Evolutionary conservation across 257 asterid genomes (phyloP).

Genomic region (Galeopsis tetrahit): DNA sequence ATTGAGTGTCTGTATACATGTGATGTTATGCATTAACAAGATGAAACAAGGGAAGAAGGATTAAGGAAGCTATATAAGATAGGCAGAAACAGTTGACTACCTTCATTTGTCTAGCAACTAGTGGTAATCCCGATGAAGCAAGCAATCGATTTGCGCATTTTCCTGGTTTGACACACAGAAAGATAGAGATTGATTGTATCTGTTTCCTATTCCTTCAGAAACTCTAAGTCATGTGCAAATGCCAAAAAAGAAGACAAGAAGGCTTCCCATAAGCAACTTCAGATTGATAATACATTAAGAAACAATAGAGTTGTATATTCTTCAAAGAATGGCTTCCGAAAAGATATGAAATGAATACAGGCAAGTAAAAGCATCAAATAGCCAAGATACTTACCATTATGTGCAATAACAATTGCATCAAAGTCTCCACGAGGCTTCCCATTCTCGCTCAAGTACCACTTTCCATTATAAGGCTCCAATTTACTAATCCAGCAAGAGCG

Average conservation of each 20-base stretch:
- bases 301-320: background rate
- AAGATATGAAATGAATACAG: background rate
- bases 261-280: background rate
- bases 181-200: constrained; percentile 4
- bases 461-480: constrained; percentile 82
- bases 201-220: background rate
- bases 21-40: constrained; percentile 29
- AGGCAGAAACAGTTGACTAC: constrained; percentile 42
- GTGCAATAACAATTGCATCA: constrained; percentile 92
- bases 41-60: constrained; percentile 19
- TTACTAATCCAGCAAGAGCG: constrained; percentile 93
- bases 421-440: constrained; percentile 84
- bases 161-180: constrained; percentile 56
- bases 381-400: constrained; percentile 65
- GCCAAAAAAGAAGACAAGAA: constrained; percentile 15
- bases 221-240: constrained; percentile 1
- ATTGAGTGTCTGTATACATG: constrained; percentile 64
- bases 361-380: constrained; percentile 24
- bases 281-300: constrained; percentile 14
- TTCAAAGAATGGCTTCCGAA: constrained; percentile 13
- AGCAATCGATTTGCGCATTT: constrained; percentile 96
- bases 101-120: constrained; percentile 96
- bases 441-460: constrained; percentile 90
- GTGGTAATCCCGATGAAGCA: constrained; percentile 92
- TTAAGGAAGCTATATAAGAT: constrained; percentile 3